Evolutionary conservation across 163 green algal species (phyloP), one percentile per base, ranked within the genome.

Genomic region (Volvox carteri): DNA sequence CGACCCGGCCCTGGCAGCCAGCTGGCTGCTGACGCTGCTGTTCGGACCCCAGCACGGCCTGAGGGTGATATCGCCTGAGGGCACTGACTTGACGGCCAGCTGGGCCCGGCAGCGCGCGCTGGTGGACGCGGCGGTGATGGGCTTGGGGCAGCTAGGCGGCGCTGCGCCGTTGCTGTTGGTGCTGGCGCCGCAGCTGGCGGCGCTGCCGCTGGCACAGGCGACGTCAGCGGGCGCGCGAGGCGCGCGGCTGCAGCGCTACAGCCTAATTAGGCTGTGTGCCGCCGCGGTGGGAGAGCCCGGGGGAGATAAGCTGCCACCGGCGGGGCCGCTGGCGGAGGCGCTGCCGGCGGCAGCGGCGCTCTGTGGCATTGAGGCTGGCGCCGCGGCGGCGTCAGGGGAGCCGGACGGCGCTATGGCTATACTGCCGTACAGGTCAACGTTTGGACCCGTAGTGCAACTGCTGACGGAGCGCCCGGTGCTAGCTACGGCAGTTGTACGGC

Each of bases 31-130:
- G 5, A 76, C 68, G 23, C 16, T 89, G 50, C 68, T 89, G 25
- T 89, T 89, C 70, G 84, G 84, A 6, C 84, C 84, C 33, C 84
- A 89, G 52, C 84, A 89, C 70, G 84, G 70, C 12, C 50, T 65
- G 39, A 1, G 19, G 37, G 50, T 89, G 44, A 44, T 80, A 33
- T 33, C 65, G 44, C 81, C 81, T 0, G 68, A 84, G 23, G 70
- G 84, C 30, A 28, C 25, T 3, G 84, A 89, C 81, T 52, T 89
- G 4, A 83, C 50, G 0, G 11, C 52, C 16, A 39, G 4, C 50
- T 83, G 70, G 84, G 12, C 3, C 1, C 68, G 52, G 35, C 84
- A 80, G 84, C 50, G 50, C 18, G 50, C 25, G 28, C 28, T 83
- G 37, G 70, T 83, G 50, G 84, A 89, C 52, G 52, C 68, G 16